Percentiles rank a stretch among this genome's conserved stretches.
Conservation (phyloP, 306 rosid genomes). For the Mimosa pudica region DNA sequence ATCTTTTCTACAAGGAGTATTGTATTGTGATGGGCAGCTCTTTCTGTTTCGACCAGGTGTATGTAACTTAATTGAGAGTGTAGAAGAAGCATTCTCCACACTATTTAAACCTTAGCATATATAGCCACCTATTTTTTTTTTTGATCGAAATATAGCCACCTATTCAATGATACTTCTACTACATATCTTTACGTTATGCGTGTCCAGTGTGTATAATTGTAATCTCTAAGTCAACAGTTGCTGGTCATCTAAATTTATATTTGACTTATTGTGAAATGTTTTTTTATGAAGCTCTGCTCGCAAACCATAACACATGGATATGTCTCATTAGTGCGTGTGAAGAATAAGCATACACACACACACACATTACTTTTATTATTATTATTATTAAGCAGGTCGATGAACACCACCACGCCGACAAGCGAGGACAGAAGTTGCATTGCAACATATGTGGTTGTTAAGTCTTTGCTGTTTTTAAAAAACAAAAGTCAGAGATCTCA, state of each 20-base stretch:
- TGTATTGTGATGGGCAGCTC: too few relatives aligned
- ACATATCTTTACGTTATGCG: too few relatives aligned
- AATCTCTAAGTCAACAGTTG: not conserved
- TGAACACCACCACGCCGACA: not conserved
- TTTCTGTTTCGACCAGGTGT: too few relatives aligned
- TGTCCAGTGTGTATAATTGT: too few relatives aligned
- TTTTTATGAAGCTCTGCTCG: not conserved
- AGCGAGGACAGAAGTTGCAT: not conserved
- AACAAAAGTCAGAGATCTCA: slow-evolving; percentile 1
- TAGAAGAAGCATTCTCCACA: too few relatives aligned
- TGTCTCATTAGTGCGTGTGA: not conserved
- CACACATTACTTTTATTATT: too few relatives aligned
- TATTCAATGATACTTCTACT: too few relatives aligned
- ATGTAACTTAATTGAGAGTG: too few relatives aligned
- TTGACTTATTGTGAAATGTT: not conserved
- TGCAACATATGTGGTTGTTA: not conserved
- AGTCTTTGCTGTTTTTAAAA: not conserved
- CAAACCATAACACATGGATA: not conserved
- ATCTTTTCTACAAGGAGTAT: too few relatives aligned
- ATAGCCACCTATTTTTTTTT: too few relatives aligned
- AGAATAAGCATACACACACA: not conserved
- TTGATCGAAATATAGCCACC: too few relatives aligned
- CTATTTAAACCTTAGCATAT: too few relatives aligned
- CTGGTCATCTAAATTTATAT: not conserved
- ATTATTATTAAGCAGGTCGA: not conserved